Evolutionary conservation across 2,329 filamentous ascomycete species (phyloP).

Genomic region (Dendrostoma leiphaemia): DNA sequence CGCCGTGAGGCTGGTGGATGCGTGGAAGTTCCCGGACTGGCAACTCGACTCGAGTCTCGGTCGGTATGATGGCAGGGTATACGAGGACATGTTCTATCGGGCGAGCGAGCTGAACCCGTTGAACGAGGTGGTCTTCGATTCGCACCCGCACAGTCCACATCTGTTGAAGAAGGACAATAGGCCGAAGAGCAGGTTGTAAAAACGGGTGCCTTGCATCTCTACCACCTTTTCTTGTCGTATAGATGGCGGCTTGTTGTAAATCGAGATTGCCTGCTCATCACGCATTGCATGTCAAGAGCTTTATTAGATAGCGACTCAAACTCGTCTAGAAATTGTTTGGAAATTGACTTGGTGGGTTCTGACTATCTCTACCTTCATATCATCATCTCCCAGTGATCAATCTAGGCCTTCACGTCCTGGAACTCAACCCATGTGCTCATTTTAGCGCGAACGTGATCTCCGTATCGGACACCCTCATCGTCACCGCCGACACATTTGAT

Average conservation of each 20-base stretch:
- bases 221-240: background rate
- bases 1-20: constrained; percentile 67
- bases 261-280: background rate
- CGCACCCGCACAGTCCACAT: constrained; percentile 62
- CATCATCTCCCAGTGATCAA: background rate
- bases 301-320: background rate
- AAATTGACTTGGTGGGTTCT: too few relatives aligned
- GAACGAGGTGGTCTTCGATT: constrained; percentile 69
- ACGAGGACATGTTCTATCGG: constrained; percentile 73
- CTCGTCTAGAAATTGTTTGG: too few relatives aligned
- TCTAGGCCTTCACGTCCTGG: background rate
- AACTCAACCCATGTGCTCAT: constrained; percentile 1
- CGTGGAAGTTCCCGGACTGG: constrained; percentile 78
- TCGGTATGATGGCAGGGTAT: constrained; percentile 70
- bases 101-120: constrained; percentile 72
- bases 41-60: constrained; percentile 71
- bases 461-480: background rate
- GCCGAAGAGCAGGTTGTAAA: constrained; percentile 47
- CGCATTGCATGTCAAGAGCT: background rate
- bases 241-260: too few relatives aligned
- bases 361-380: background rate
- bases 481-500: background rate
- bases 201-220: too few relatives aligned
- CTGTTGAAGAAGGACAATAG: constrained; percentile 60
- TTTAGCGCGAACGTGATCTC: constrained; percentile 1